phyloP scores from a whole-genome alignment of 345 rosid genomes.

The Lagerstroemia speciosa region DNA sequence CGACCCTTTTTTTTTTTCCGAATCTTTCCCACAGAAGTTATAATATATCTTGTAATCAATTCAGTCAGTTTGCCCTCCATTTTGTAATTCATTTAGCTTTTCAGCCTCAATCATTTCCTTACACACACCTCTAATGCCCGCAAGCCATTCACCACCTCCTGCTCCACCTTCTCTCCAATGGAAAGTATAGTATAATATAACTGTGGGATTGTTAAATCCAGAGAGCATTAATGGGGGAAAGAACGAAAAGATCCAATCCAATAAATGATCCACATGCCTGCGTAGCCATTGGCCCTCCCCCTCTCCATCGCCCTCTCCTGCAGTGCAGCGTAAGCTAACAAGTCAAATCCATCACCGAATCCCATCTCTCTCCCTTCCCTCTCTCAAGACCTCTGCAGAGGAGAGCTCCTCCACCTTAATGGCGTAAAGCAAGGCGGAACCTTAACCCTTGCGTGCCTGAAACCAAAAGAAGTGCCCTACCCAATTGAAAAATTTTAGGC shows the following conservation, averaged over 20 bases:
- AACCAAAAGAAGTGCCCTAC: conserved; percentile 9
- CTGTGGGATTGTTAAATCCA: neutral
- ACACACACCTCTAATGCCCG: no score
- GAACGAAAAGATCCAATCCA: neutral
- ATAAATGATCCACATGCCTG: conserved; percentile 3
- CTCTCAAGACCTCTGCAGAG: neutral
- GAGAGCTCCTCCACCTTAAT: conserved; percentile 20
- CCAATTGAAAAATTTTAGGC: neutral
- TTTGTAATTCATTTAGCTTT: no score
- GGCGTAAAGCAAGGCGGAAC: conserved; percentile 34
- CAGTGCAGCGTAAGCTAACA: conserved; percentile 39
- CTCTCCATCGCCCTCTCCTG: neutral
- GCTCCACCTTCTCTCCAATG: neutral
- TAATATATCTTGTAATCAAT: no score
- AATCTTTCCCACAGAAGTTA: no score
- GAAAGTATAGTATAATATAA: neutral
- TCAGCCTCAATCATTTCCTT: no score
- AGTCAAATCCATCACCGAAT: conserved; percentile 8
- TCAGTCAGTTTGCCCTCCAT: no score
- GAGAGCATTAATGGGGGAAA: neutral
- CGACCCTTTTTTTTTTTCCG: no score
- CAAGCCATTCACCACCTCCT: no score
- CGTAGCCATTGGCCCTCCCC: neutral
- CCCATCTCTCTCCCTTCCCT: conserved; percentile 7
- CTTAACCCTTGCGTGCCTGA: conserved; percentile 27